Conservation (phyloP, 2,329 filamentous ascomycete genomes). For the Arthroderma sp. region DNA sequence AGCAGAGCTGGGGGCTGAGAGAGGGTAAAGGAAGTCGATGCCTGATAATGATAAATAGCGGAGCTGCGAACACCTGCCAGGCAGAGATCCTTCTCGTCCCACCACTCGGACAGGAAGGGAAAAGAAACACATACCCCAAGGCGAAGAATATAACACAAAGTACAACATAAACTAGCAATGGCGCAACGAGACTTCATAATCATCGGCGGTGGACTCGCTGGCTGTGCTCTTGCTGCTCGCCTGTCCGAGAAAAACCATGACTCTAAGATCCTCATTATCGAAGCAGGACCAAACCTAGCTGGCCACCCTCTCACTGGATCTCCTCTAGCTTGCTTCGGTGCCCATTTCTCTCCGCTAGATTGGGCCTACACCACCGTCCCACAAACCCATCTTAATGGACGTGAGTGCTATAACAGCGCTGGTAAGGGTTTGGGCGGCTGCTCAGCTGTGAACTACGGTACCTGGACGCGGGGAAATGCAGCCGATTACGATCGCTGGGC, state of each 20-base stretch:
- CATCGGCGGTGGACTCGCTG: not conserved
- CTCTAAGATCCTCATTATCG: slow-evolving; percentile 31
- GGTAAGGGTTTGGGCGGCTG: slow-evolving; percentile 21
- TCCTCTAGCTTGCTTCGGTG: not conserved
- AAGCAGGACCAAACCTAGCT: slow-evolving; percentile 23
- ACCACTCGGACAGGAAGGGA: too few species aligned
- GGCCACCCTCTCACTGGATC: not conserved
- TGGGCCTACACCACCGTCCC: slow-evolving; percentile 20
- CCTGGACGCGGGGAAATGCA: slow-evolving; percentile 12
- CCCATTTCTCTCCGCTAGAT: slow-evolving; percentile 11
- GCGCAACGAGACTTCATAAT: not conserved
- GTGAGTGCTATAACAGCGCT: slow-evolving; percentile 6
- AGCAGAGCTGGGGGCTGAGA: too few species aligned
- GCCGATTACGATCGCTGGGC: slow-evolving; percentile 22
- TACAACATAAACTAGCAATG: too few species aligned
- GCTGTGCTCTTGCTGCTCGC: not conserved
- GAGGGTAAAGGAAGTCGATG: too few species aligned
- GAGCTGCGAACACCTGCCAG: too few species aligned
- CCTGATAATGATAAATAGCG: too few species aligned
- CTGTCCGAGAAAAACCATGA: slow-evolving; percentile 14
- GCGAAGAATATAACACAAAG: too few species aligned
- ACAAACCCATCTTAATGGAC: slow-evolving; percentile 11
- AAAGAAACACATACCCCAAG: too few species aligned
- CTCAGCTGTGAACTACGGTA: slow-evolving; percentile 20
- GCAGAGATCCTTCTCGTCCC: too few species aligned